Base-by-base conservation (phyloP, 306 rosid genomes). In the Sechiopsis laciniata region DNA sequence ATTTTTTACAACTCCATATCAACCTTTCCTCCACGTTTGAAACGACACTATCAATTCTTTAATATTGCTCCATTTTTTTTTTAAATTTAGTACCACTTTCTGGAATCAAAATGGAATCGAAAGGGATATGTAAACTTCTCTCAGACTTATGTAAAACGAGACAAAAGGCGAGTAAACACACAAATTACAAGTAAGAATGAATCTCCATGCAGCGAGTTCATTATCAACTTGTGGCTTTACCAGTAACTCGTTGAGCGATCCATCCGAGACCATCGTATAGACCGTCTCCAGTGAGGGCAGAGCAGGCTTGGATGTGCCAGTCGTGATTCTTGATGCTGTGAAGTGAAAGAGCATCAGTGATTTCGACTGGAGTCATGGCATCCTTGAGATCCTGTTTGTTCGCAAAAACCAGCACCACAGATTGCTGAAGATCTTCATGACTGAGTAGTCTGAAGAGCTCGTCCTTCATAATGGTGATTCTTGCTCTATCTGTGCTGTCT, bases 231-330 rank as follows among this genome's bases (percentile, higher is more conserved):
- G 91, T 75, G 11, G 91, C 86, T 80, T 94, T 94, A 66, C 97
- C 96, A 0, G 95, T 83, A 26, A 91, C 97, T 19, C 74, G 88
- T 78, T 80, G 83, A 48, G 99, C 99, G 54, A 94, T 84, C 99
- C 99, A 94, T 45, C 99, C 97, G 8, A 94, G 89, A 72, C 99
- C 99, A 10, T 94, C 96, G 26, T 94, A 88, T 46, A 94, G 76
- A 17, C 99, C 99, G 10, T 91, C 99, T 9, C 97, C 99, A 0
- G 97, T 83, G 82, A 94, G 91, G 83, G 99, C 99, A 73, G 86
- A 84, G 80, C 97, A 94, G 66, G 99, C 99, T 78, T 94, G 99
- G 75, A 94, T 94, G 78, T 94, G 99, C 97, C 99, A 94, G 80
- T 94, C 99, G 51, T 94, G 97, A 81, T 94, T 85, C 92, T 94